Evolutionary conservation across 345 rosid genomes (phyloP).

Genomic region (Heritiera littoralis): DNA sequence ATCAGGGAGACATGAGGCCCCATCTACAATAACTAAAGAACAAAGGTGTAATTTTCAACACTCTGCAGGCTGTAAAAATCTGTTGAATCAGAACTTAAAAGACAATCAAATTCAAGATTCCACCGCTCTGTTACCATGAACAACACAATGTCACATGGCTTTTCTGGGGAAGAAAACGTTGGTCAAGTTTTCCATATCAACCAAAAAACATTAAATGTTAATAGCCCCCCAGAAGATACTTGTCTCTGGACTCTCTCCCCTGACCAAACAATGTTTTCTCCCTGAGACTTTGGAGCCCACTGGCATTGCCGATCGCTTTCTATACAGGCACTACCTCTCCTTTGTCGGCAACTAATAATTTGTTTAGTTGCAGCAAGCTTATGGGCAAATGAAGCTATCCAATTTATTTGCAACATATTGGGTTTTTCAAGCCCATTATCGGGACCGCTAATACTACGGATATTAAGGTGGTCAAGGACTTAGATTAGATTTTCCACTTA

Average conservation of each 20-base stretch:
- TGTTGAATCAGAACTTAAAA: too few species aligned
- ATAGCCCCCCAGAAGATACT: not conserved
- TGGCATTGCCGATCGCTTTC: constrained; percentile 1
- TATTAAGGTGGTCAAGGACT: too few species aligned
- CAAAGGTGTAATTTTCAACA: not conserved
- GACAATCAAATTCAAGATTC: not conserved
- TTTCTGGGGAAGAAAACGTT: not conserved
- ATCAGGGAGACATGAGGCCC: constrained; percentile 6
- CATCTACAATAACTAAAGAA: not conserved
- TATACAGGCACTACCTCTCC: not conserved
- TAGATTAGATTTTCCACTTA: too few species aligned
- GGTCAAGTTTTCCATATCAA: not conserved
- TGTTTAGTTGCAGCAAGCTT: too few species aligned
- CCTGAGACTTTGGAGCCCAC: constrained; percentile 21
- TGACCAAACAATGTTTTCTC: not conserved
- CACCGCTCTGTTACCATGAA: not conserved
- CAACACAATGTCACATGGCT: not conserved
- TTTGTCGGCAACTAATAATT: too few species aligned
- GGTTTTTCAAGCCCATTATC: too few species aligned
- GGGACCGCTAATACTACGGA: too few species aligned
- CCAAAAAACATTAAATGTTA: not conserved
- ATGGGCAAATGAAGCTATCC: too few species aligned
- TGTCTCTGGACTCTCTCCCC: not conserved
- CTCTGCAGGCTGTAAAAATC: not conserved
- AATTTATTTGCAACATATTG: too few species aligned